These are phyloP conservation scores for Corchorus olitorius DNA, from an alignment of 345 rosid species.

Conservation along the genomic window DNA sequence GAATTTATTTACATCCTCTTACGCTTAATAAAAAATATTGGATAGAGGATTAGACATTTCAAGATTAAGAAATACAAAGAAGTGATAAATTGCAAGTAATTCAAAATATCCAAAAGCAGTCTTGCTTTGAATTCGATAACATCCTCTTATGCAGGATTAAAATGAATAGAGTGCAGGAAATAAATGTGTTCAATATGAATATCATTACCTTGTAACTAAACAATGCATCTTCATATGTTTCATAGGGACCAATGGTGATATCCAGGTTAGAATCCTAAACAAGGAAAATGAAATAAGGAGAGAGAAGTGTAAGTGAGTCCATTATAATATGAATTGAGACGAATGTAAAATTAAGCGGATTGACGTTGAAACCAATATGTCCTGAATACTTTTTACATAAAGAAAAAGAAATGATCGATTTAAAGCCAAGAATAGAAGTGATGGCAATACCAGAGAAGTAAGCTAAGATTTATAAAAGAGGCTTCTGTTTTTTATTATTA, in stretches of 20 bases:
- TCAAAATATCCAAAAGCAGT: not conserved
- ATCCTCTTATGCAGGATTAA: not conserved
- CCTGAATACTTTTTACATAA: not conserved
- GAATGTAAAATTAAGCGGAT: slow-evolving; percentile 4
- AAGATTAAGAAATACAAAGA: not conserved
- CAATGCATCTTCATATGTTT: slow-evolving; percentile 88
- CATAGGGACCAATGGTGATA: slow-evolving; percentile 93
- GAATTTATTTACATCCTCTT: too few species aligned
- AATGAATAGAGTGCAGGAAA: not conserved
- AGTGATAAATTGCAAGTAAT: not conserved
- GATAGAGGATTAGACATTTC: not conserved
- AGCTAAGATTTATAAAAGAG: too few species aligned
- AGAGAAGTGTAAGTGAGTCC: not conserved
- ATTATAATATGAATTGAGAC: not conserved
- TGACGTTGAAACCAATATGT: not conserved
- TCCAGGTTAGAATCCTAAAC: slow-evolving; percentile 86
- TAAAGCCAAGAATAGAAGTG: not conserved
- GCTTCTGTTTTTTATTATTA: too few species aligned
- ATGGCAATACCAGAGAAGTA: not conserved
- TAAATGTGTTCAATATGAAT: not conserved
- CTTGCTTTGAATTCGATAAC: not conserved
- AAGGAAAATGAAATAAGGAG: slow-evolving; percentile 6
- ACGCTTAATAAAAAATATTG: too few species aligned
- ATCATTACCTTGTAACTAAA: slow-evolving; percentile 90
- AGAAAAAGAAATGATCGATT: not conserved